Percentiles rank a stretch among this genome's conserved stretches.
phyloP scores from a whole-genome alignment of 495 filamentous ascomycete genomes.

The Parathielavia hyrcaniae region DNA sequence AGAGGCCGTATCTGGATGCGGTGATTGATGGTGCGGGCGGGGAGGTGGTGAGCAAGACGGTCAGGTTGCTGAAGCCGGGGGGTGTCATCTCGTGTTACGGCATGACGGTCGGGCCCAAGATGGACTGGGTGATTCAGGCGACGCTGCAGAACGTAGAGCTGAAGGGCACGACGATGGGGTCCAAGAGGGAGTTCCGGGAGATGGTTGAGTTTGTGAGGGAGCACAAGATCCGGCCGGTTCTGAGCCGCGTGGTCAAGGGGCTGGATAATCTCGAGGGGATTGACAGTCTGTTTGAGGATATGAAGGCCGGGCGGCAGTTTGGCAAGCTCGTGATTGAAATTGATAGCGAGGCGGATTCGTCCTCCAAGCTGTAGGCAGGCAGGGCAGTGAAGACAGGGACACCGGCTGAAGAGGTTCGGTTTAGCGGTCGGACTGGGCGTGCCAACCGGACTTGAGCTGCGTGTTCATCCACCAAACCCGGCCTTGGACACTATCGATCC shows the following conservation, averaged over 20 bases:
- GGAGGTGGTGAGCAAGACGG: conserved; percentile 55
- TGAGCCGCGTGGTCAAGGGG: conserved; percentile 55
- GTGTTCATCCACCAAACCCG: neutral
- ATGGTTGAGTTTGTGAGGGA: conserved; percentile 68
- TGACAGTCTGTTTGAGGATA: conserved; percentile 65
- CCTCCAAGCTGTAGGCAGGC: conserved; percentile 21
- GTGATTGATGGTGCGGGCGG: conserved; percentile 75
- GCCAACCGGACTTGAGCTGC: no score
- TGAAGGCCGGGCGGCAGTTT: conserved; percentile 69
- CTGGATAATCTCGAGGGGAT: conserved; percentile 60
- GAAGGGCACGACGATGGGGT: conserved; percentile 68
- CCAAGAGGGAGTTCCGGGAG: conserved; percentile 63
- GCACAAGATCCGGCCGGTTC: conserved; percentile 58
- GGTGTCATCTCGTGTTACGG: conserved; percentile 67
- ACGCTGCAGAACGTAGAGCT: conserved; percentile 73
- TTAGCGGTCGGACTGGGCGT: no score
- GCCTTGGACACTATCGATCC: neutral
- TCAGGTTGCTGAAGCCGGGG: conserved; percentile 54
- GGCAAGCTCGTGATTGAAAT: conserved; percentile 64
- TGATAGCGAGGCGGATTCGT: conserved; percentile 21
- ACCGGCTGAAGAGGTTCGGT: no score
- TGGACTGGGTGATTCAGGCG: conserved; percentile 64
- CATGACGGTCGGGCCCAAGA: conserved; percentile 69
- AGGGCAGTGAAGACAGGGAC: no score
- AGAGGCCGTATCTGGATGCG: conserved; percentile 57